Evolutionary conservation across 805 yeast genomes (phyloP), one percentile per base, ranked within the genome.

Genomic region (Pichia membranifaciens): DNA sequence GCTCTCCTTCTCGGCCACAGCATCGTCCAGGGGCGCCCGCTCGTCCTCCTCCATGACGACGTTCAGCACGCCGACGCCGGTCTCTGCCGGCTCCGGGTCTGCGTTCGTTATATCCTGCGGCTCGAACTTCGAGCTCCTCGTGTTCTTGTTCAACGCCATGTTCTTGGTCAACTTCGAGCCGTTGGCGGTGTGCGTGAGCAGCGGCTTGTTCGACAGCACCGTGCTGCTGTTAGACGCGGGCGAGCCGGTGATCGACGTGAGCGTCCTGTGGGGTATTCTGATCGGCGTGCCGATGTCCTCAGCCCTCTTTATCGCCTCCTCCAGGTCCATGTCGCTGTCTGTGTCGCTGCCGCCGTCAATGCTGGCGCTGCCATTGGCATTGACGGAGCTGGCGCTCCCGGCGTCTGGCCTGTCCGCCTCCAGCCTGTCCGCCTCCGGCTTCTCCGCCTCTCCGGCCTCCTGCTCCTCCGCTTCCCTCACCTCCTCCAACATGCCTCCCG

Each of bases 261-360:
- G 42, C 12, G 47, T 53, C 43, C 49, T 56, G 23, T 48, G 47
- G 17, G 40, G 16, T 4, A 58, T 58, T 33, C 51, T 54, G 2
- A 63, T 63, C 1, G 66, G 67, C 8, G 64, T 58, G 1, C 67
- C 67, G 44, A 58, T 50, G n/a, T 48, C 42, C 10, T 60, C 52
- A 1, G 68, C 67, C 2, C 58, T 54, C 35, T 53, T 57, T 15
- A 64, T 64, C 38, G 57, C 51, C 45, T 60, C 66, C 39, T 62
- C 66, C 15, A 62, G 59, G n/a, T 59, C 60, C 21, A 47, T 51
- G 18, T 45, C 49, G 29, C 41, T 41, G 4, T 33, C 31, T 3
- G 8, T 7, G 18, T 43, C 25, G 6, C 16, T 22, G 33, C 32
- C 42, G 12, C 29, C 31, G 13, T 54, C 54, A n/a, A 4, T 21